These are phyloP conservation scores for Pyrenophora tritici-repentis DNA, from an alignment of 2,329 filamentous ascomycete genomes.

Conservation along the genomic window DNA sequence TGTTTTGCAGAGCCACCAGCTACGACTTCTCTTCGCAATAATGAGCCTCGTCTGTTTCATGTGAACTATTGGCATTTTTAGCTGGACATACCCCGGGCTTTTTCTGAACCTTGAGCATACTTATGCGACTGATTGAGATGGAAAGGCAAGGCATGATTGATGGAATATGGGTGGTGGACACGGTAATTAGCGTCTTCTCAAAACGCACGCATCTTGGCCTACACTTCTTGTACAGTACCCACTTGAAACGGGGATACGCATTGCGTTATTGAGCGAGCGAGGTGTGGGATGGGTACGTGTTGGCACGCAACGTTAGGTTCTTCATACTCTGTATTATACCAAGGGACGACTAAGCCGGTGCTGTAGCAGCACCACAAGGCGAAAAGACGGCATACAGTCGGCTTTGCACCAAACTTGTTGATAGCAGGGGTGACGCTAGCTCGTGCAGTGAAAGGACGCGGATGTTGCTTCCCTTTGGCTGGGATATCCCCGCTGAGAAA, in stretches of 20 bases:
- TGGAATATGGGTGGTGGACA: conserved; percentile 18
- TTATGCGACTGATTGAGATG: background rate
- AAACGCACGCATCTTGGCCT: conserved; percentile 5
- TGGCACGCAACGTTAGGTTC: conserved; percentile 1
- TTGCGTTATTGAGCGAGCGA: conserved; percentile 1
- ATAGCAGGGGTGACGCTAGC: background rate
- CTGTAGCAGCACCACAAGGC: background rate
- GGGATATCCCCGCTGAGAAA: conserved; percentile 29
- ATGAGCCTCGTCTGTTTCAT: conserved; percentile 10
- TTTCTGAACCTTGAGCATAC: conserved; percentile 6
- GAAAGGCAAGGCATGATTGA: conserved; percentile 17
- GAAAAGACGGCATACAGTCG: conserved; percentile 1
- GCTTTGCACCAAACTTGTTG: background rate
- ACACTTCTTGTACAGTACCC: background rate
- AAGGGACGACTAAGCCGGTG: background rate
- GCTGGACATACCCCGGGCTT: conserved; percentile 23
- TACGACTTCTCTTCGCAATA: conserved; percentile 14
- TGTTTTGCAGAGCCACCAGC: conserved; percentile 10
- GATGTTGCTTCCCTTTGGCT: background rate
- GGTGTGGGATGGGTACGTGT: background rate
- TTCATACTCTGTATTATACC: conserved; percentile 7
- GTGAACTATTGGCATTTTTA: conserved; percentile 26
- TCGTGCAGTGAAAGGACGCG: background rate
- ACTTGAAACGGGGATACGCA: background rate
- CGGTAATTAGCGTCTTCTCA: conserved; percentile 17